These are phyloP conservation scores for Polysphondylium violaceum DNA, from an alignment of 78 protist species.

Conservation along the genomic window DNA sequence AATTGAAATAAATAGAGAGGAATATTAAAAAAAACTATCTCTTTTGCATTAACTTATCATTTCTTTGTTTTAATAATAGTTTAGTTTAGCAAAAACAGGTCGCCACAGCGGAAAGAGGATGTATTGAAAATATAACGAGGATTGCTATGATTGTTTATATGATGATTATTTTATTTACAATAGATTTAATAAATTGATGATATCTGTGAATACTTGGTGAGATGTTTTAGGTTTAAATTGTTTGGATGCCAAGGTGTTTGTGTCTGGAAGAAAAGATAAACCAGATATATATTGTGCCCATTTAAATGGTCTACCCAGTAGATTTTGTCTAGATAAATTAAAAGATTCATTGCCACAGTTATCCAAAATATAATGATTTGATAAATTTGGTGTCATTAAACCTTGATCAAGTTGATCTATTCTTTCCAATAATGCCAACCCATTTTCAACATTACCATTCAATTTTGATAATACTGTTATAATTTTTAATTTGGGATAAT, in stretches of 20 bases:
- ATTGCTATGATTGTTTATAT: not conserved
- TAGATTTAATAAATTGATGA: constrained; percentile 14
- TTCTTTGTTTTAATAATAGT: too few species aligned
- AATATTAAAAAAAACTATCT: not conserved
- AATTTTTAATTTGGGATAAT: constrained; percentile 65
- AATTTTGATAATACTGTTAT: constrained; percentile 33
- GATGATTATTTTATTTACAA: too few species aligned
- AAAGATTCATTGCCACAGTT: constrained; percentile 10
- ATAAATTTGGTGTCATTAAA: constrained; percentile 41
- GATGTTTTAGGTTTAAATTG: constrained; percentile 76
- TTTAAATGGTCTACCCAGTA: constrained; percentile 59
- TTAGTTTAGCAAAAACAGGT: too few species aligned
- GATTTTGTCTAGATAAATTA: not conserved
- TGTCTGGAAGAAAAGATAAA: constrained; percentile 60
- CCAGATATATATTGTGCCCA: constrained; percentile 74
- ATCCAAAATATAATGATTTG: constrained; percentile 52
- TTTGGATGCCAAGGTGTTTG: not conserved
- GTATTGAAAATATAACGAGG: not conserved
- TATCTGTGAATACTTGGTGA: constrained; percentile 8
- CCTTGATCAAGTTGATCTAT: constrained; percentile 42
- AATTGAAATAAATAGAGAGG: constrained; percentile 29
- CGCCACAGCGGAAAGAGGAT: too few species aligned
- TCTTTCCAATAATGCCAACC: constrained; percentile 5
- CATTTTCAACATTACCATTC: constrained; percentile 1
- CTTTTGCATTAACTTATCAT: too few species aligned